Percentiles rank a stretch among this genome's conserved stretches.
Evolutionary conservation across 2,329 filamentous ascomycete species (phyloP).

Genomic region (Claviceps sp.): DNA sequence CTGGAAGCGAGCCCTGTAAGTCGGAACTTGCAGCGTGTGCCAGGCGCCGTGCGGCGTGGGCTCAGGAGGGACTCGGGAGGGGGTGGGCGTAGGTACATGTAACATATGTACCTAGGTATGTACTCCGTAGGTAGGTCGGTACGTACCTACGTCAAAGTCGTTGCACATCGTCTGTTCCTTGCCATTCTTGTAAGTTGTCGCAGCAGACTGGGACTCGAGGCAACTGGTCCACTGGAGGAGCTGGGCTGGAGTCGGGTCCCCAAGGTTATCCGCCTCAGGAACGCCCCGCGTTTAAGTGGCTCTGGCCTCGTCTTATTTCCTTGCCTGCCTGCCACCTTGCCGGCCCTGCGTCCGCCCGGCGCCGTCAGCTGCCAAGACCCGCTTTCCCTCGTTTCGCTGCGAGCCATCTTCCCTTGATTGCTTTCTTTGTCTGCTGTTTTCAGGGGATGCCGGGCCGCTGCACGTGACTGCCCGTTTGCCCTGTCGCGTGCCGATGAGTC

Average conservation of each 20-base stretch:
- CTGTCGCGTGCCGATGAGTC: background rate
- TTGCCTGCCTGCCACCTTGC: background rate
- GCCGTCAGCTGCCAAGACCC: background rate
- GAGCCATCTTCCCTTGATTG: background rate
- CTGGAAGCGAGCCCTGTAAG: conserved; percentile 15
- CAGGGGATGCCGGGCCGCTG: background rate
- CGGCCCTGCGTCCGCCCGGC: background rate
- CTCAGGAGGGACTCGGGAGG: conserved; percentile 2
- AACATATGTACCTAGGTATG: no score
- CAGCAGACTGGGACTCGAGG: no score
- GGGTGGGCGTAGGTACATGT: background rate
- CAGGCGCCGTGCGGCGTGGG: conserved; percentile 6
- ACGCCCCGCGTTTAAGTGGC: conserved; percentile 23
- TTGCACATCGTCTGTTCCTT: no score
- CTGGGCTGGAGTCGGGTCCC: no score
- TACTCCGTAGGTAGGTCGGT: no score
- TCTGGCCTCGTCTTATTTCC: background rate
- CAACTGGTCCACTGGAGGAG: no score
- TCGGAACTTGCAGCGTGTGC: conserved; percentile 19
- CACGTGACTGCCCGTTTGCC: conserved; percentile 16
- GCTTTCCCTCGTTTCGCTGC: background rate
- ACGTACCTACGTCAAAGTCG: no score
- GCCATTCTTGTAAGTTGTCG: no score
- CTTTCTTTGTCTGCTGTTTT: background rate
- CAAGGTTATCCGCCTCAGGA: conserved; percentile 14